These are phyloP conservation scores for Aspergillus sojae DNA, from an alignment of 2,329 filamentous ascomycete species.

Conservation along the genomic window DNA sequence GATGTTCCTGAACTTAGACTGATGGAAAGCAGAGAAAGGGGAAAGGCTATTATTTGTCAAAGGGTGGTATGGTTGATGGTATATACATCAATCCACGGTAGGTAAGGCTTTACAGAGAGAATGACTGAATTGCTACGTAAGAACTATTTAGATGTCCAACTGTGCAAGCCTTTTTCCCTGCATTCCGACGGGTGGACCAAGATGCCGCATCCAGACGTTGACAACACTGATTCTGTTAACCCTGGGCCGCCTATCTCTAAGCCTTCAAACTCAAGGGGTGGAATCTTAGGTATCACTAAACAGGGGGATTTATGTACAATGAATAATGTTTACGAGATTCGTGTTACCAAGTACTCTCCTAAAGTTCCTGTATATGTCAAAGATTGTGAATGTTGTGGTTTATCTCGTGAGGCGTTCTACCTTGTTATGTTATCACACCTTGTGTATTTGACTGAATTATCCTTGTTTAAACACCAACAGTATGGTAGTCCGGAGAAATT, in stretches of 20 bases:
- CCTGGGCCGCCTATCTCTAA: too few relatives aligned
- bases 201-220: background rate
- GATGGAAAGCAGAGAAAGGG: background rate
- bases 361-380: too few relatives aligned
- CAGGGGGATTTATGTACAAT: too few relatives aligned
- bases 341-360: accelerated
- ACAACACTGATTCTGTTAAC: background rate
- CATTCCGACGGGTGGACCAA: background rate
- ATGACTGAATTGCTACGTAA: background rate
- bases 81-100: background rate
- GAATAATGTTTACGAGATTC: background rate
- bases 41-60: background rate
- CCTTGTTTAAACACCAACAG: background rate
- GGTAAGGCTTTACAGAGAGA: background rate
- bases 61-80: background rate
- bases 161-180: background rate
- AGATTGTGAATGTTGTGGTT: background rate
- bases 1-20: background rate
- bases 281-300: background rate
- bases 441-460: background rate
- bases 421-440: background rate
- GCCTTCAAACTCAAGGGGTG: background rate
- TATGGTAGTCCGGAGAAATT: too few relatives aligned
- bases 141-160: background rate
- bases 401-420: background rate